A percentile compares a stretch with the other conserved stretches of the same genome.
Evolutionary conservation across 2,329 filamentous ascomycete species (phyloP).

Genomic region (Nigrospora osmanthi): DNA sequence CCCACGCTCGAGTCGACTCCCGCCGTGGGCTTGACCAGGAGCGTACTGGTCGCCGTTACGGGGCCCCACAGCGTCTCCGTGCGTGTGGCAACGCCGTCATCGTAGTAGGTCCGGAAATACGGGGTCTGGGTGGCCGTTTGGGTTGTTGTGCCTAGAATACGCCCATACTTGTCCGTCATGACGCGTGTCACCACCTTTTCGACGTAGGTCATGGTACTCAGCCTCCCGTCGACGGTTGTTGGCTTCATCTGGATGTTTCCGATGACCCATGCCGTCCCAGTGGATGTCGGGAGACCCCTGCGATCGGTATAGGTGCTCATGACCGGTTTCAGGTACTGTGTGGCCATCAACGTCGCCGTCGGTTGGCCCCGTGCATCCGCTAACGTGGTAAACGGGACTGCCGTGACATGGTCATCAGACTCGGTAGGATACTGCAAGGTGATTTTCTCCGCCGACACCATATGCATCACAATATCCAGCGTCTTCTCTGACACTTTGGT

Average conservation of each 20-base stretch:
- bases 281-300: neutral
- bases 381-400: neutral
- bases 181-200: neutral
- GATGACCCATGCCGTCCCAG: neutral
- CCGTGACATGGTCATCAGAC: neutral
- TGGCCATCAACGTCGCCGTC: neutral
- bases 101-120: neutral
- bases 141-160: neutral
- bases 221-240: neutral
- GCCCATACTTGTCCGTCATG: neutral
- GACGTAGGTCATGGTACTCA: neutral
- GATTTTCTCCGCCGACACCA: neutral
- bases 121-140: neutral
- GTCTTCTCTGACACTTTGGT: neutral
- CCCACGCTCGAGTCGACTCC: neutral
- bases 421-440: neutral
- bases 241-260: neutral
- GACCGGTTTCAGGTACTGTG: neutral
- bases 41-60: neutral
- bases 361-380: neutral
- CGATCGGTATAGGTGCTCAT: neutral
- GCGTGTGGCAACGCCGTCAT: neutral
- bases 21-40: neutral
- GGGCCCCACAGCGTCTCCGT: neutral
- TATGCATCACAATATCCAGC: neutral